Evolutionary conservation across 2,329 filamentous ascomycete species (phyloP).

Genomic region (Peltaster fructicola): DNA sequence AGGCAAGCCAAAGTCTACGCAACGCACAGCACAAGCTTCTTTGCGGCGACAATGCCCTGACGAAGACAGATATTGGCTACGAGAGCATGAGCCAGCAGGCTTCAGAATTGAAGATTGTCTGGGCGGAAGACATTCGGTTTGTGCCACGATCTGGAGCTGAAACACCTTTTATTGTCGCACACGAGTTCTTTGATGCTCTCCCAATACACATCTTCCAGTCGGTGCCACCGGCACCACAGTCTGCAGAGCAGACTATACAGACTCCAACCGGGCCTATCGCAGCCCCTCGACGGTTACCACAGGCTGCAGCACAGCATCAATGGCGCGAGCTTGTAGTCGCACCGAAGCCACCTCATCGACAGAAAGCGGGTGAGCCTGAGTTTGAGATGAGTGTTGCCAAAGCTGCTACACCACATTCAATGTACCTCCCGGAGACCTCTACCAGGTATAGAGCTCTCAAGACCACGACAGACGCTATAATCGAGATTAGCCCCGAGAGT

Average conservation of each 20-base stretch:
- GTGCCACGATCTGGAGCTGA: slow-evolving; percentile 49
- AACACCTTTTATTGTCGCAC: slow-evolving; percentile 83
- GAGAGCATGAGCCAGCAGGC: slow-evolving; percentile 61
- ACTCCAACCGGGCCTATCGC: slow-evolving; percentile 32
- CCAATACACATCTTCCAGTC: slow-evolving; percentile 92
- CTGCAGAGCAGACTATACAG: slow-evolving; percentile 22
- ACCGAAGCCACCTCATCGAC: slow-evolving; percentile 34
- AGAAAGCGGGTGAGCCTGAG: slow-evolving; percentile 43
- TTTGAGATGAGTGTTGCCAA: slow-evolving; percentile 74
- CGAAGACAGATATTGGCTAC: slow-evolving; percentile 55
- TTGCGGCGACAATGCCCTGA: slow-evolving; percentile 53
- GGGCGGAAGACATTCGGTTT: slow-evolving; percentile 79
- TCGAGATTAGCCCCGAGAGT: slow-evolving; percentile 83
- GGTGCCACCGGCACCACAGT: slow-evolving; percentile 24
- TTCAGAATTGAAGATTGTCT: slow-evolving; percentile 53
- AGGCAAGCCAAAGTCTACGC: slow-evolving; percentile 70
- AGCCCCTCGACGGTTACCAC: slow-evolving; percentile 15
- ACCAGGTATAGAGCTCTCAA: slow-evolving; percentile 62
- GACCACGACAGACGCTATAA: slow-evolving; percentile 46
- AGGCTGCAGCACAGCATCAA: slow-evolving; percentile 33
- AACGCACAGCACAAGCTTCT: slow-evolving; percentile 64
- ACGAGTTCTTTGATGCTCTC: slow-evolving; percentile 96
- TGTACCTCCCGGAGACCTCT: slow-evolving; percentile 70
- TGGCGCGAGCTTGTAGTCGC: slow-evolving; percentile 75
- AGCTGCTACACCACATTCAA: slow-evolving; percentile 59